phyloP scores from a whole-genome alignment of 2,329 filamentous ascomycete genomes.

The Botryotinia narcissicola region DNA sequence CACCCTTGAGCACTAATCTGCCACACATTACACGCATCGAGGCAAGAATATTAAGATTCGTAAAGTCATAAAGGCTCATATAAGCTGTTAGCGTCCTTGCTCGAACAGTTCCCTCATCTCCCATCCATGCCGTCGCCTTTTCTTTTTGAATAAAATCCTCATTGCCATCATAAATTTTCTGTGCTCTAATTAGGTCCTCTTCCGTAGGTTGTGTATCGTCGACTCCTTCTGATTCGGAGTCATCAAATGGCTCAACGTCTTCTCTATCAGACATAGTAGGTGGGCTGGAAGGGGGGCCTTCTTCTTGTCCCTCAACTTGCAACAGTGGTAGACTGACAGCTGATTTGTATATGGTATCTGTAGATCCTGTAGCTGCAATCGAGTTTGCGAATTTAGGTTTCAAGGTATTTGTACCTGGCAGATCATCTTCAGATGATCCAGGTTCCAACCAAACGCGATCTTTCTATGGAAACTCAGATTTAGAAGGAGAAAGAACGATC shows the following conservation, averaged over 20 bases:
- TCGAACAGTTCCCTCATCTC: slow-evolving; percentile 64
- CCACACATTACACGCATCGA: slow-evolving; percentile 79
- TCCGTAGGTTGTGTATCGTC: slow-evolving; percentile 25
- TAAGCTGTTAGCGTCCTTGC: slow-evolving; percentile 68
- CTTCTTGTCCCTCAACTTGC: slow-evolving; percentile 47
- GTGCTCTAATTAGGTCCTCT: slow-evolving; percentile 74
- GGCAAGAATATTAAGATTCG: slow-evolving; percentile 73
- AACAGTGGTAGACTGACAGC: slow-evolving; percentile 50
- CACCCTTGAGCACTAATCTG: slow-evolving; percentile 78
- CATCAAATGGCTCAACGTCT: slow-evolving; percentile 32
- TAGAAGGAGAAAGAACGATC: slow-evolving; percentile 35
- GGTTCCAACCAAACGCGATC: slow-evolving; percentile 37
- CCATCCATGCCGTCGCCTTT: slow-evolving; percentile 76
- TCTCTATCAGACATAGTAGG: slow-evolving; percentile 35
- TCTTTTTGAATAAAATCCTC: slow-evolving; percentile 78
- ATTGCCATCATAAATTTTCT: slow-evolving; percentile 78
- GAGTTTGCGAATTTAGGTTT: slow-evolving; percentile 40
- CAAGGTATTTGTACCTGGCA: slow-evolving; percentile 22
- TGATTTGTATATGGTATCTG: slow-evolving; percentile 47
- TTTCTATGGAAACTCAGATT: slow-evolving; percentile 26
- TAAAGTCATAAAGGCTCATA: slow-evolving; percentile 89
- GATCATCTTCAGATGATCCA: slow-evolving; percentile 37
- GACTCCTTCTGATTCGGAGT: slow-evolving; percentile 5
- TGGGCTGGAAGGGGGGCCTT: slow-evolving; percentile 22
- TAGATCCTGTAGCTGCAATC: slow-evolving; percentile 42